phyloP scores from a whole-genome alignment of 2,329 filamentous ascomycete species.

The Colletotrichum graminicola region DNA sequence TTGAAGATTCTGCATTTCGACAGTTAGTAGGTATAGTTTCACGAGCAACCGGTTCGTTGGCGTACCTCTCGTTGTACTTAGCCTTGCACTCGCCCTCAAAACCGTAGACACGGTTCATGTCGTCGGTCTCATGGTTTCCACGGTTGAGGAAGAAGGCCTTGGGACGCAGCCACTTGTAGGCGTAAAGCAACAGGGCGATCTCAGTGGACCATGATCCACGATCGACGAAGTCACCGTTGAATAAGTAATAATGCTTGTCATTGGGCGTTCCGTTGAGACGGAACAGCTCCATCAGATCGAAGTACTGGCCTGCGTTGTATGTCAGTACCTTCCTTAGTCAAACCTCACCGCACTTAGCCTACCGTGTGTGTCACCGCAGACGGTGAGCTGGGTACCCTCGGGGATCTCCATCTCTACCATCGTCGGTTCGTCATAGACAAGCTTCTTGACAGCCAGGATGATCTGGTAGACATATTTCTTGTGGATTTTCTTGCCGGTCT shows the following conservation, averaged over 20 bases:
- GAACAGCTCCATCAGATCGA: constrained; percentile 97
- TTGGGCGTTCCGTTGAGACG: constrained; percentile 86
- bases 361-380: constrained; percentile 98
- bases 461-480: constrained; percentile 99
- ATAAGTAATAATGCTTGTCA: constrained; percentile 92
- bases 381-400: constrained; percentile 83
- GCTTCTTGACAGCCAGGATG: constrained; percentile 86
- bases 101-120: constrained; percentile 99
- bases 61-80: constrained; percentile 89
- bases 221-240: constrained; percentile 99
- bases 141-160: constrained; percentile 93
- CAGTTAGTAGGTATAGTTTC: constrained; percentile 35
- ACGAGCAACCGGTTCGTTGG: neutral
- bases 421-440: constrained; percentile 92
- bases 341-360: constrained; percentile 45
- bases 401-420: constrained; percentile 95
- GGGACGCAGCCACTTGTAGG: constrained; percentile 96
- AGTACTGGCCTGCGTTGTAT: constrained; percentile 83
- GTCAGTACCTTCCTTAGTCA: constrained; percentile 43
- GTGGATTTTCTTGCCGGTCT: constrained; percentile 93
- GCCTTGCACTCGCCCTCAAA: constrained; percentile 99
- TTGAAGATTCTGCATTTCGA: constrained; percentile 80
- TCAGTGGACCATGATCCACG: constrained; percentile 98
- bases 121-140: constrained; percentile 98
- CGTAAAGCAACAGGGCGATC: constrained; percentile 91